Base-by-base conservation (phyloP, 2,329 filamentous ascomycete genomes). In the Fusarium gaditjirri region DNA sequence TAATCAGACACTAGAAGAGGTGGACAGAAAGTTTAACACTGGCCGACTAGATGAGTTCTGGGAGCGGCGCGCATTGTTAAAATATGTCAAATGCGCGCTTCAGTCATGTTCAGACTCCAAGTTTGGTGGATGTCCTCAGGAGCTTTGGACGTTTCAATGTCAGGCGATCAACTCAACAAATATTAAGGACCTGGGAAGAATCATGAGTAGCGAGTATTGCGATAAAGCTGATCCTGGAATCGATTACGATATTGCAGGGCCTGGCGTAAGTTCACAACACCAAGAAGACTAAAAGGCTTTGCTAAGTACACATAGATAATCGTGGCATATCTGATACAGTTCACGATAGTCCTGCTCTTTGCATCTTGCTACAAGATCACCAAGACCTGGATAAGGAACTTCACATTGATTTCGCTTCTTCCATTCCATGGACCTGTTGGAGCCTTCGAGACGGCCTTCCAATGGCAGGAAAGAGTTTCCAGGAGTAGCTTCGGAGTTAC, bases 181-280 rank as follows among this genome's bases (percentile, higher is more conserved):
- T 5, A 46, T 62, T 5, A 25, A 8, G 11, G n/a, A 39, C 6
- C 12, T 59, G 2, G 41, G 33, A 2, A 9, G 14, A 2, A 46
- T 59, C 17, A 63, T 63, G 56, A 8, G 56, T 3, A 13, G 25
- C 0, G 27, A 42, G 0, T 64, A 71, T 7, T 71, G 63, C 21
- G 13, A 27, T 0, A 41, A 49, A 4, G 67, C 43, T 2, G 46
- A 36, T 9, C 25, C 50, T 6, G 49, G 57, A 1, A 27, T 72
- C 1, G 69, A 73, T 5, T 57, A 29, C 2, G 69, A 73, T 29
- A 70, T 73, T 11, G 70, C 70, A 3, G 70, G 70, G 2, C 70
- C 61, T 3, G 65, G 69, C 1, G 61, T 71, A 0, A 25, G 58
- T 9, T 16, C 6, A 9, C 33, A 35, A 9, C 33, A 16, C 16